These are phyloP conservation scores for Wickerhamomyces chambardii DNA, from an alignment of 805 yeast species.

Conservation along the genomic window DNA sequence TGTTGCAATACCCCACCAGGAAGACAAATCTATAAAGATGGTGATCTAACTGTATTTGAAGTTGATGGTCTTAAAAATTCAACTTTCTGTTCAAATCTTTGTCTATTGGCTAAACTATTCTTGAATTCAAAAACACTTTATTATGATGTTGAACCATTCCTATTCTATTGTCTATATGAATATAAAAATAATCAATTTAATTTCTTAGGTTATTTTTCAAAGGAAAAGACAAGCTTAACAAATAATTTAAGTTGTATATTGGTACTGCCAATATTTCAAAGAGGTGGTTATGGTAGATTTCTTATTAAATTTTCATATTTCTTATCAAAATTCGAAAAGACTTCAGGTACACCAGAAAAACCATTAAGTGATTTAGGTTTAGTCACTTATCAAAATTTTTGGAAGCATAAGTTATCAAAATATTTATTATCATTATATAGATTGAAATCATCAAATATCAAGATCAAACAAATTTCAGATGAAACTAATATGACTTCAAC, in stretches of 20 bases:
- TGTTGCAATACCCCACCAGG: conserved; percentile 85
- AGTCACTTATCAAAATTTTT: conserved; percentile 86
- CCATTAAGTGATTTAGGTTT: conserved; percentile 94
- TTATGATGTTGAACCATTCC: conserved; percentile 96
- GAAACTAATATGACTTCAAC: conserved; percentile 93
- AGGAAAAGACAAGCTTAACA: conserved; percentile 77
- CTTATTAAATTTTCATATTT: conserved; percentile 92
- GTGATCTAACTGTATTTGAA: conserved; percentile 88
- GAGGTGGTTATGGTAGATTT: conserved; percentile 89
- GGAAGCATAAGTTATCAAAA: conserved; percentile 86
- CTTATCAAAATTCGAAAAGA: conserved; percentile 78
- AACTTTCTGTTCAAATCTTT: conserved; percentile 94
- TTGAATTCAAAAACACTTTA: conserved; percentile 94
- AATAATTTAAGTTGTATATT: conserved; percentile 94
- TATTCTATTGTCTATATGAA: conserved; percentile 92
- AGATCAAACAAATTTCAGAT: conserved; percentile 85
- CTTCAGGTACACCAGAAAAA: conserved; percentile 95
- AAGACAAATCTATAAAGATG: conserved; percentile 92
- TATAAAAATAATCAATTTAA: conserved; percentile 91
- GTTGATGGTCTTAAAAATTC: conserved; percentile 95
- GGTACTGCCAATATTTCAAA: conserved; percentile 92
- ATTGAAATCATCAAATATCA: conserved; percentile 45
- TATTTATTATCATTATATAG: conserved; percentile 55
- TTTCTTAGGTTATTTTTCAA: conserved; percentile 92
- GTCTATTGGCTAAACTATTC: conserved; percentile 82